Evolutionary conservation across 2,329 filamentous ascomycete species (phyloP), one percentile per base, ranked within the genome.

Genomic region (Corniculantispora saksenae): DNA sequence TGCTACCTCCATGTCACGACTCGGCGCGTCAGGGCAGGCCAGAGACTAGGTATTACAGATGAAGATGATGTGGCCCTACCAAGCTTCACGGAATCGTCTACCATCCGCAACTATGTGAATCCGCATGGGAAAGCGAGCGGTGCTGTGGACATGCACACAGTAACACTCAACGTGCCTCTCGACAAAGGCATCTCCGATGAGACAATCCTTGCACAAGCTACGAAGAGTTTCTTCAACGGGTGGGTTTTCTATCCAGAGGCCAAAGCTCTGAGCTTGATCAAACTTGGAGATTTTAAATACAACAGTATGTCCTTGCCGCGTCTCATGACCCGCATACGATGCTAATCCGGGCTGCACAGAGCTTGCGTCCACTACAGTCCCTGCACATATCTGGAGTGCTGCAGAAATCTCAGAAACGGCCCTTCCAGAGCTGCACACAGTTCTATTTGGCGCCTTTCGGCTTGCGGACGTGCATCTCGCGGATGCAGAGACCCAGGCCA

Each of bases 211-310:
- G 70, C 75, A 0, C 69, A 67, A 1, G 75, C 76, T 12, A 60
- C 73, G 1, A 72, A 67, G 15, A 73, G 70, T 0, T 77, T 73
- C 32, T 76, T 76, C 56, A 74, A 72, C 5, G 75, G 75, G 0
- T 56, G 68, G 0, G 74, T 77, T 0, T 68, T 77, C 47, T 68
- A 66, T 0, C 72, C 70, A 0, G 75, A 77, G 57, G 66, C 71
- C 10, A 40, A 68, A 48, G 65, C 55, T 1, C n/a, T 69, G 10
- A 64, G 66, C 0, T 43, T 65, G 1, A 1, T 55, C 4, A 45
- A 23, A 17, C 40, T 12, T 1, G 15, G 19, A 9, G 56, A 65
- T 21, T 35, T 21, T 2, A 25, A 38, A 23, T 65, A 65, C n/a
- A 25, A 56, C 6, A 65, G 63, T 61, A 50, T 47, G 63, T 50